Conservation (phyloP, 768 basidiomycete genomes). For the Lactarius indigo region DNA sequence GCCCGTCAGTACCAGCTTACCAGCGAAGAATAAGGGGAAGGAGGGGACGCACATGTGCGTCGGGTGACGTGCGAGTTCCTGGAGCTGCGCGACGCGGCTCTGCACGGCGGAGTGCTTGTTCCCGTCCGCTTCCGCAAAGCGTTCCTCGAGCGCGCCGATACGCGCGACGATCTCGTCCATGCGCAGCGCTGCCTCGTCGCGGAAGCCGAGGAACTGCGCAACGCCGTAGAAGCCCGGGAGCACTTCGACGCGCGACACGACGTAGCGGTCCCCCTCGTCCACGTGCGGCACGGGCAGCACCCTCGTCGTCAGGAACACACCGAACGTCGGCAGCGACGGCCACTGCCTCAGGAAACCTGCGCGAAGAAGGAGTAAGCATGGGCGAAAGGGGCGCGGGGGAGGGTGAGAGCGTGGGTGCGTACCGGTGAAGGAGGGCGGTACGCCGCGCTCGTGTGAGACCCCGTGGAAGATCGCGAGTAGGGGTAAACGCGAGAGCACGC, state of each 20-base stretch:
- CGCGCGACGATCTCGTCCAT: constrained; percentile 46
- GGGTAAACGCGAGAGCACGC: constrained; percentile 15
- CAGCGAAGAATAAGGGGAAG: neutral
- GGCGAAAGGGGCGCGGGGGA: constrained; percentile 1
- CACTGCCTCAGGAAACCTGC: constrained; percentile 58
- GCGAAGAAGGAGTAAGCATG: neutral
- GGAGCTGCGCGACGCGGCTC: constrained; percentile 40
- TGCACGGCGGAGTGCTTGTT: constrained; percentile 33
- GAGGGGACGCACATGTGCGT: constrained; percentile 53
- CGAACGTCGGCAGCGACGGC: constrained; percentile 63
- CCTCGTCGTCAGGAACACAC: constrained; percentile 63
- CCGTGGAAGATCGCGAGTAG: constrained; percentile 22
- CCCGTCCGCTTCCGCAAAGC: constrained; percentile 21
- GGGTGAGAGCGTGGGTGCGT: neutral
- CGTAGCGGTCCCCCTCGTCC: constrained; percentile 47
- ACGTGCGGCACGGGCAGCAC: constrained; percentile 51
- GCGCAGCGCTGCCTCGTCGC: constrained; percentile 40
- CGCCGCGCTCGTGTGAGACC: constrained; percentile 18
- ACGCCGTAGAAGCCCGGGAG: constrained; percentile 61
- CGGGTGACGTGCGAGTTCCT: constrained; percentile 36
- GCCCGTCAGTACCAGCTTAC: neutral
- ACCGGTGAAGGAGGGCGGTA: constrained; percentile 60
- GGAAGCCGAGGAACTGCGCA: constrained; percentile 57
- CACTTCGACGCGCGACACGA: constrained; percentile 56
- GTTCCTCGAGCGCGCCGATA: constrained; percentile 48